A percentile compares a stretch with the other conserved stretches of the same genome.
Conservation (phyloP, 2,329 filamentous ascomycete species). For the Oidium heveae region DNA sequence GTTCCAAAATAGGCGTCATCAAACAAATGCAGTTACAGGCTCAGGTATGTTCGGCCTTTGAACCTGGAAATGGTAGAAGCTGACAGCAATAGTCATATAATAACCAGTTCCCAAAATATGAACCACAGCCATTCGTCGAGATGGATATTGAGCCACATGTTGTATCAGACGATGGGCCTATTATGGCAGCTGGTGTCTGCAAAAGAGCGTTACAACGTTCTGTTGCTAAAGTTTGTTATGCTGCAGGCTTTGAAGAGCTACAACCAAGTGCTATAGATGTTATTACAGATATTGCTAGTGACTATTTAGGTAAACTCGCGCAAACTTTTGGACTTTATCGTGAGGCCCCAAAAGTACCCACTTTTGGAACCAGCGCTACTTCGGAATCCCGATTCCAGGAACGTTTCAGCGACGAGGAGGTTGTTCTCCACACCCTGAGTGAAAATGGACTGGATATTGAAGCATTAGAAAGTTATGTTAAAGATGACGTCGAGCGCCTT, state of each 20-base stretch:
- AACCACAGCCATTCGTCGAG: conserved; percentile 70
- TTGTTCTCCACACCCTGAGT: conserved; percentile 61
- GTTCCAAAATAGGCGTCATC: conserved; percentile 87
- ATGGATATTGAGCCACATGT: conserved; percentile 73
- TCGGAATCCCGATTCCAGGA: conserved; percentile 25
- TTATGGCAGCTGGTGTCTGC: conserved; percentile 65
- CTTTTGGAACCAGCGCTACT: conserved; percentile 17
- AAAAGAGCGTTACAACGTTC: conserved; percentile 70
- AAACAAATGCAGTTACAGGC: conserved; percentile 99
- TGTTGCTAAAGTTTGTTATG: conserved; percentile 84
- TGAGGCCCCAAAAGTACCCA: conserved; percentile 53
- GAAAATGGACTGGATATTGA: conserved; percentile 69
- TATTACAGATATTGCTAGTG: conserved; percentile 66
- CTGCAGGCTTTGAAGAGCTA: conserved; percentile 88
- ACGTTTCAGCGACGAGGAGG: conserved; percentile 61
- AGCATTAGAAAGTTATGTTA: conserved; percentile 60
- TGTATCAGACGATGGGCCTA: conserved; percentile 63
- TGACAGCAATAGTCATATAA: conserved; percentile 47
- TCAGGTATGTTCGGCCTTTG: conserved; percentile 32
- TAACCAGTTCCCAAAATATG: conserved; percentile 95
- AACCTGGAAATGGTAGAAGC: not conserved
- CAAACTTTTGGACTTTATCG: conserved; percentile 59
- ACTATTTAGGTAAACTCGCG: conserved; percentile 71
- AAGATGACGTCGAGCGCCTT: conserved; percentile 78
- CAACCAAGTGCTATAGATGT: conserved; percentile 84